phyloP scores from a whole-genome alignment of 192 early-diverging fungal species.

The Gaertneriomyces semiglobifer region DNA sequence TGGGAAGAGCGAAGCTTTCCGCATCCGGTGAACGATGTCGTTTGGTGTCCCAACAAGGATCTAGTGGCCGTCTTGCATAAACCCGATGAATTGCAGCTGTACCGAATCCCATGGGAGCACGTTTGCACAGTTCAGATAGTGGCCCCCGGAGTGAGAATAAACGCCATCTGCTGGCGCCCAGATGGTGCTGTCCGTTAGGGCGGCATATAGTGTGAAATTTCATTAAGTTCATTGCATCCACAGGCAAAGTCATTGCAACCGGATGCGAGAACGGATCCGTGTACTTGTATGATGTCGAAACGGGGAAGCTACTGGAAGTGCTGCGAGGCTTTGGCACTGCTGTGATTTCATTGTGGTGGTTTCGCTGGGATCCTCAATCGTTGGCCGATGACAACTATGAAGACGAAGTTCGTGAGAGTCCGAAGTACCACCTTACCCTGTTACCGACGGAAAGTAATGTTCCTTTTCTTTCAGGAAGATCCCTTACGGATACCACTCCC shows the following conservation, averaged over 20 bases:
- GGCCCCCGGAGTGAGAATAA: background rate
- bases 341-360: too few relatives aligned
- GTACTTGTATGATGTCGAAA: slow-evolving; percentile 15
- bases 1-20: slow-evolving; percentile 9
- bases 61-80: slow-evolving; percentile 8
- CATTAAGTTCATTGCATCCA: background rate
- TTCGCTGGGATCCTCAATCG: too few relatives aligned
- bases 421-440: too few relatives aligned
- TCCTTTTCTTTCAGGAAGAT: too few relatives aligned
- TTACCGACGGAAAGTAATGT: too few relatives aligned
- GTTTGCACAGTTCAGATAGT: background rate
- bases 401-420: too few relatives aligned
- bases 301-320: background rate
- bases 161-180: slow-evolving; percentile 7
- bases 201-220: background rate
- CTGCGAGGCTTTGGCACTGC: too few relatives aligned
- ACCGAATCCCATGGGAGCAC: background rate
- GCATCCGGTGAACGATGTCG: background rate
- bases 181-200: background rate
- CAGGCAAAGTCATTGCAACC: slow-evolving; percentile 3
- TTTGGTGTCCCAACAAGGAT: slow-evolving; percentile 23
- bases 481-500: too few relatives aligned
- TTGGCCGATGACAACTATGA: too few relatives aligned
- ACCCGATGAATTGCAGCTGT: background rate
- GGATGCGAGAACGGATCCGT: background rate